These are phyloP conservation scores for Udeniomyces megalosporus DNA, from an alignment of 768 basidiomycete species.

Conservation along the genomic window DNA sequence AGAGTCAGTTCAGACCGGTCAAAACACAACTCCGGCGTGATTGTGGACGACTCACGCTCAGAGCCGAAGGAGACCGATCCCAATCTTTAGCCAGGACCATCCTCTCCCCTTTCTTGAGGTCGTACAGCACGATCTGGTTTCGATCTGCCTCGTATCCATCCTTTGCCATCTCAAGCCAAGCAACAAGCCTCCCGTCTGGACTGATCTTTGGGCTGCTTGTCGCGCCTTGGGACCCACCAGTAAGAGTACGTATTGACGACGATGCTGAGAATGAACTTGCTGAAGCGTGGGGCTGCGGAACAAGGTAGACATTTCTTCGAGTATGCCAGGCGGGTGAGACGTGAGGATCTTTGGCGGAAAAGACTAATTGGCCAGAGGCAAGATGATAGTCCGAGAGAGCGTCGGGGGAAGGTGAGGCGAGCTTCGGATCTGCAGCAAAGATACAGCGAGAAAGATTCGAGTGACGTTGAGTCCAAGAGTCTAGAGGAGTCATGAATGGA, in stretches of 20 bases:
- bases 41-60: too few species aligned
- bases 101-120: slow-evolving; percentile 48
- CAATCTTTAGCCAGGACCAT: slow-evolving; percentile 64
- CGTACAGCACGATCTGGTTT: slow-evolving; percentile 50
- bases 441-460: not conserved
- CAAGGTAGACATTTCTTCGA: slow-evolving; percentile 52
- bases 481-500: too few species aligned
- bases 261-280: too few species aligned
- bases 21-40: too few species aligned
- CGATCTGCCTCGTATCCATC: slow-evolving; percentile 69
- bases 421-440: slow-evolving; percentile 39
- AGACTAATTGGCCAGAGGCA: slow-evolving; percentile 50
- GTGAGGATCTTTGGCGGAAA: slow-evolving; percentile 69
- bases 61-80: slow-evolving; percentile 39
- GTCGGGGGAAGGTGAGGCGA: slow-evolving; percentile 63
- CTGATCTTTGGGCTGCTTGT: slow-evolving; percentile 57
- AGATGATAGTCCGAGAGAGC: slow-evolving; percentile 65
- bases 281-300: slow-evolving; percentile 8
- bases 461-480: not conserved
- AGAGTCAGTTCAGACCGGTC: too few species aligned
- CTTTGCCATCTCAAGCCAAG: slow-evolving; percentile 72
- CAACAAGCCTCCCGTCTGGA: slow-evolving; percentile 49
- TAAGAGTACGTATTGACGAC: slow-evolving; percentile 35
- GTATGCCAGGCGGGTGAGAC: slow-evolving; percentile 72
- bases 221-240: slow-evolving; percentile 71